Evolutionary conservation across 2,329 filamentous ascomycete species (phyloP), one percentile per base, ranked within the genome.

Genomic region (Onygenales sp.): DNA sequence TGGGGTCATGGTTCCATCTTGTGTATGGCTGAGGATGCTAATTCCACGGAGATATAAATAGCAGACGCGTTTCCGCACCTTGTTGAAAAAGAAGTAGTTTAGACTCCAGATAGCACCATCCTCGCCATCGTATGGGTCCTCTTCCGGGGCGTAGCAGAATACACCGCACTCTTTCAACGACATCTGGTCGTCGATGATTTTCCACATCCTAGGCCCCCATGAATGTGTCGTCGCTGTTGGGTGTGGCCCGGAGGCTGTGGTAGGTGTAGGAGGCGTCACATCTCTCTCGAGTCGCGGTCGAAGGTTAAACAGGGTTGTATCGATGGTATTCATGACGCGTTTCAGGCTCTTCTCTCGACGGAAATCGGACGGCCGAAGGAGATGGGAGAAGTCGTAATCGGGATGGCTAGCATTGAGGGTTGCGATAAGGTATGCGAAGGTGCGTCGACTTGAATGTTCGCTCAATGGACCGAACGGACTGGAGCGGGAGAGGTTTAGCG

Each of bases 11-110:
- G 75, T 67, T 37, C 66, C 67, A 53, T 75, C 45, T 77, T 83
- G 58, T 76, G 87, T 64, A 87, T 84, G 61, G 86, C 85, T 54
- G 82, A 92, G 65, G 6, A 74, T 73, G n/a, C 73, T 75, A 45
- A 96, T 82, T n/a, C 88, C 91, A 56, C 92, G 86, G 45, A 96
- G 81, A 65, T 96, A 94, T 45, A 98, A 75, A 67, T 98, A 98
- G 56, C 89, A 91, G 14, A 98, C 92, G 42, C 93, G 84, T 75
- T 97, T 97, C 65, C 86, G 80, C 31, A 84, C 77, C 64, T 92
- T 92, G 76, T 95, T 96, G 79, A 96, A 97, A 70, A 97, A 95
- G 75, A 98, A 95, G 71, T 95, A 96, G 69, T 97, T 91, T 57
- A 91, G 79, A 49, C 88, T 90, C 92, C 92, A 98, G 57, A 98